Base-by-base conservation (phyloP, 306 rosid genomes). In the Trichosanthes cucumerina region DNA sequence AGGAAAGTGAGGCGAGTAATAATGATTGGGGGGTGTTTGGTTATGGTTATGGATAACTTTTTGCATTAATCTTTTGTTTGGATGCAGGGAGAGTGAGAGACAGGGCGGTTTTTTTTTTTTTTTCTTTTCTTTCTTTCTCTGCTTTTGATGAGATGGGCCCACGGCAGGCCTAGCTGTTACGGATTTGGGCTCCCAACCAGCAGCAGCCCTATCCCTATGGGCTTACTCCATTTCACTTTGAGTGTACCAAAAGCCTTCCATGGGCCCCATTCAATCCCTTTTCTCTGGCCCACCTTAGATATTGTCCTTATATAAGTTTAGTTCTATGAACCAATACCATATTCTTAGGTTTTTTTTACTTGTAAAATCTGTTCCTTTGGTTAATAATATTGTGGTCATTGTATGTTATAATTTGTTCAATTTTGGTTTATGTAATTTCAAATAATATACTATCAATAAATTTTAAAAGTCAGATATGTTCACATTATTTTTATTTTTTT, bases 211-310 rank as follows among this genome's bases (percentile, higher is more conserved):
- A 19, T 21, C 3, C 57, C 77, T 46, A 24, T 71, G 77, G 77
- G 77, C 77, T 46, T 24, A 70, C 75, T 41, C 21, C 36, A 41
- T 43, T 69, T 69, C 56, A 44, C 76, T 44, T 70, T 70, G 76
- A 47, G 24, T 72, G 24, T 47, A 72, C 59, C 7, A 47, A 46
- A 72, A 46, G 58, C 43, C 59, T 26, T 72, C 36, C 58, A 14
- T 72, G 77, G 77, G 43, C 24, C 77, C 77, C 77, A 72, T 72
- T 49, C 39, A 47, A 72, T 47, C 77, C 57, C 43, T 1, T 15
- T 0, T n/a, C 41, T 1, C 14, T 47, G 77, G 15, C 77, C 59
- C 77, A 72, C 54, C 41, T 1, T 72, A 28, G 26, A 72, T 72
- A 26, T 71, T n/a, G 18, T 38, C 26, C 50, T 63, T 15, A 24